These are phyloP conservation scores for Haematococcus sp. DNA, from an alignment of 139 green algal species.

Conservation along the genomic window DNA sequence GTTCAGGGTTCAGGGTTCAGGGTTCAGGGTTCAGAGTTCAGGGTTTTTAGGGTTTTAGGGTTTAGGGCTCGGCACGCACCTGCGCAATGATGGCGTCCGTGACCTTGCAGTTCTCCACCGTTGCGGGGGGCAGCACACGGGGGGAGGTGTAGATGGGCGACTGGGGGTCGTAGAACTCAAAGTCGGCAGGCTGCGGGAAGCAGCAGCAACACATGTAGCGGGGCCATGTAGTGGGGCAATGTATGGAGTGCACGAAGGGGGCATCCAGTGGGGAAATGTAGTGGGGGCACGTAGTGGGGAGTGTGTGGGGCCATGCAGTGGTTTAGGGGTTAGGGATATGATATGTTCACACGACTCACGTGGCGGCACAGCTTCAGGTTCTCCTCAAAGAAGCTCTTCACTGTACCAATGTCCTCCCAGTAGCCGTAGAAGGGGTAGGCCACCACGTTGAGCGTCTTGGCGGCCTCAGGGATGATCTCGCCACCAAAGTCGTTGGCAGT, in stretches of 20 bases:
- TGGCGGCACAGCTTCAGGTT: constrained; percentile 91
- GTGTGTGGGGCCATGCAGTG: no score
- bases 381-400: constrained; percentile 98
- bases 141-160: constrained; percentile 98
- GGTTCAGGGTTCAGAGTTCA: no score
- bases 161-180: constrained; percentile 96
- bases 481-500: constrained; percentile 94
- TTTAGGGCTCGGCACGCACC: constrained; percentile 11
- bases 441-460: constrained; percentile 52
- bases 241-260: constrained; percentile 14
- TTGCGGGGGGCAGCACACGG: constrained; percentile 94
- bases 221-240: neutral
- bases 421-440: constrained; percentile 99
- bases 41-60: no score
- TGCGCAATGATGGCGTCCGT: constrained; percentile 67
- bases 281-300: no score
- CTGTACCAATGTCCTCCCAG: constrained; percentile 99
- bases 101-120: constrained; percentile 80
- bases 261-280: neutral
- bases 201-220: neutral
- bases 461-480: constrained; percentile 93
- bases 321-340: no score
- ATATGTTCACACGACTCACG: constrained; percentile 33
- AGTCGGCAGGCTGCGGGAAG: constrained; percentile 73
- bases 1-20: no score